Evolutionary conservation across 192 early-diverging fungal species (phyloP).

Genomic region (Martensiomyces pterosporus): DNA sequence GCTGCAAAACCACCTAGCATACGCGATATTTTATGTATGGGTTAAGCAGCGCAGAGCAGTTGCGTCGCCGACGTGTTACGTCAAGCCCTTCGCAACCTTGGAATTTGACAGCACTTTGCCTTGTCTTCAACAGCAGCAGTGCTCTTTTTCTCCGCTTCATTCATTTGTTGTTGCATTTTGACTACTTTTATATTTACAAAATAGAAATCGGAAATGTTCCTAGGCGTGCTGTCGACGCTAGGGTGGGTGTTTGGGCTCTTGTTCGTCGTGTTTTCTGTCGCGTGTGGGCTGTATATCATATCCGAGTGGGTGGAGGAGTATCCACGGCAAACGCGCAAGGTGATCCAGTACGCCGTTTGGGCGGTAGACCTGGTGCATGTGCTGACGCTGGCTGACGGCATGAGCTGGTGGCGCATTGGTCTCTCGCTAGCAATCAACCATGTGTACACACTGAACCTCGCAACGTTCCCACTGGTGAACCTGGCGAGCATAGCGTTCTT

Average conservation of each 20-base stretch:
- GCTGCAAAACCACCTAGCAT: too few species aligned
- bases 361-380: conserved; percentile 63
- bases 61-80: too few species aligned
- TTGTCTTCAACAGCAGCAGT: too few species aligned
- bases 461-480: conserved; percentile 79
- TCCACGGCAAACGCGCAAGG: conserved; percentile 29
- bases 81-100: too few species aligned
- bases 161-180: too few species aligned
- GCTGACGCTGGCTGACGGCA: conserved; percentile 72
- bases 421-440: conserved; percentile 75
- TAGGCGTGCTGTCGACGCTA: conserved; percentile 13
- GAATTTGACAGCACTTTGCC: too few species aligned
- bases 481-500: conserved; percentile 72
- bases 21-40: too few species aligned
- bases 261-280: conserved; percentile 39
- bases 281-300: conserved; percentile 41
- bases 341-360: conserved; percentile 41
- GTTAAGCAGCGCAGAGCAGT: too few species aligned
- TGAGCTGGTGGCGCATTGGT: conserved; percentile 63
- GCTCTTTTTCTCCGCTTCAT: too few species aligned
- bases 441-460: conserved; percentile 76
- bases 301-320: conserved; percentile 49
- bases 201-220: conserved; percentile 13
- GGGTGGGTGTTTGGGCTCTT: conserved; percentile 21
- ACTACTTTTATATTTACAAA: too few species aligned